phyloP scores from a whole-genome alignment of 1,139 yeast species.

The Diutina scorzettiae region DNA sequence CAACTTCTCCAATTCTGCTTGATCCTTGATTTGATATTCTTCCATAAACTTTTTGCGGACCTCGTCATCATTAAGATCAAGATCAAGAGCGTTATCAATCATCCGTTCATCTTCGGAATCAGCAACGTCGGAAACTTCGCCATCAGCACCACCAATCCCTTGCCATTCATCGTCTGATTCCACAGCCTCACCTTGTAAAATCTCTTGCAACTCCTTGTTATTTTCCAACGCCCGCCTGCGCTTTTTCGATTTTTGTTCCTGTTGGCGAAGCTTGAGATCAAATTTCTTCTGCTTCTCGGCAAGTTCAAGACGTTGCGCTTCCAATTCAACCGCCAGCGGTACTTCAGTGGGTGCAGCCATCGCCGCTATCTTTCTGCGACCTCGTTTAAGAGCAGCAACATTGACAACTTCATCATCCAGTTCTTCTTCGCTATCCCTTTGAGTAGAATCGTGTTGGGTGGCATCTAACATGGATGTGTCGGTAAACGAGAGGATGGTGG shows the following conservation, averaged over 20 bases:
- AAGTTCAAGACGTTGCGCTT: slow-evolving; percentile 12
- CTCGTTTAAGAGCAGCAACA: neutral
- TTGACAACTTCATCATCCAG: slow-evolving; percentile 1
- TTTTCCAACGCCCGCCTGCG: slow-evolving; percentile 37
- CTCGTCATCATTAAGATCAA: slow-evolving; percentile 48
- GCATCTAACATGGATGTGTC: neutral
- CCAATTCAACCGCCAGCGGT: slow-evolving; percentile 7
- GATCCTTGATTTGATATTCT: slow-evolving; percentile 60
- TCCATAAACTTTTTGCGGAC: slow-evolving; percentile 51
- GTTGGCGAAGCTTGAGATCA: slow-evolving; percentile 27
- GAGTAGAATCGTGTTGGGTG: neutral
- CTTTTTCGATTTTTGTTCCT: slow-evolving; percentile 25
- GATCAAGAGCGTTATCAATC: slow-evolving; percentile 62
- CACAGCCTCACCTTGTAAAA: slow-evolving; percentile 79
- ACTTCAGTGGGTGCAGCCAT: neutral
- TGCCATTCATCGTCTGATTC: slow-evolving; percentile 97
- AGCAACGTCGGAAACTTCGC: slow-evolving; percentile 52
- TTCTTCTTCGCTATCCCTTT: neutral
- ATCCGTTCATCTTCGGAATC: slow-evolving; percentile 71
- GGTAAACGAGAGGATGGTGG: neutral
- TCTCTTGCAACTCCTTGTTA: slow-evolving; percentile 36
- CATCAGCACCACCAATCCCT: slow-evolving; percentile 78
- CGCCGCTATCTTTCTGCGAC: slow-evolving; percentile 1
- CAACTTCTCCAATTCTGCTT: slow-evolving; percentile 58
- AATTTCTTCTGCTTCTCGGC: slow-evolving; percentile 21